Percentiles rank a stretch among this genome's conserved stretches.
phyloP scores from a whole-genome alignment of 208 protist genomes.

The Leishmania braziliensis region DNA sequence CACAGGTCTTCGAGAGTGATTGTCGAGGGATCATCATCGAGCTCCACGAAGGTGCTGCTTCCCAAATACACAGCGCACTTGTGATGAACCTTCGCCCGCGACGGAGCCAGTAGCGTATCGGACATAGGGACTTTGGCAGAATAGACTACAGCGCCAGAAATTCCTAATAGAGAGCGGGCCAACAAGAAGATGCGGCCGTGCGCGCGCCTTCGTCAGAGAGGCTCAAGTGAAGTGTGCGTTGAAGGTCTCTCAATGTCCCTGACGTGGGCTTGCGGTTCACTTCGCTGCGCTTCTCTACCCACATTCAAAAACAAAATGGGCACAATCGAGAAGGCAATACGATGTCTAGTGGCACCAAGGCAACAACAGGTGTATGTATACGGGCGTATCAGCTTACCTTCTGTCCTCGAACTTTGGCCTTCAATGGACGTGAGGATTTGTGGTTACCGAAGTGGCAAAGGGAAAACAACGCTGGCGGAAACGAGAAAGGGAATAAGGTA shows the following conservation, averaged over 20 bases:
- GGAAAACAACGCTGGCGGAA: neutral
- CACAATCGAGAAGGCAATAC: neutral
- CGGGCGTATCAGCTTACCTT: neutral
- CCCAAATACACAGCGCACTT: constrained; percentile 62
- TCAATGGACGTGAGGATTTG: neutral
- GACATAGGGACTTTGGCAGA: constrained; percentile 7
- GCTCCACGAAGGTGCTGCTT: constrained; percentile 62
- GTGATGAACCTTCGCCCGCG: neutral
- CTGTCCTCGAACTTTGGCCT: neutral
- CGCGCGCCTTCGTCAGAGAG: neutral
- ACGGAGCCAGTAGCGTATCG: neutral
- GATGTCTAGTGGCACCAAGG: neutral
- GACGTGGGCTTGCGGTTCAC: neutral
- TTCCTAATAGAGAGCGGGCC: neutral
- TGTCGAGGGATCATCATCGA: constrained; percentile 50
- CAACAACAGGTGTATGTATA: neutral
- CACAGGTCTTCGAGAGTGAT: constrained; percentile 78
- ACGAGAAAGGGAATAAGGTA: neutral
- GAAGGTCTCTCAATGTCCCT: neutral
- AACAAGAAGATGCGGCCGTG: neutral
- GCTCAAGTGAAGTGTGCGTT: neutral
- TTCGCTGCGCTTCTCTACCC: neutral
- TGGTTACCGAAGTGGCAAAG: neutral
- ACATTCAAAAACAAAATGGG: neutral
- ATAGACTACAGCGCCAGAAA: neutral